Conservation (phyloP, 2,329 filamentous ascomycete genomes). For the Knufia petricola region DNA sequence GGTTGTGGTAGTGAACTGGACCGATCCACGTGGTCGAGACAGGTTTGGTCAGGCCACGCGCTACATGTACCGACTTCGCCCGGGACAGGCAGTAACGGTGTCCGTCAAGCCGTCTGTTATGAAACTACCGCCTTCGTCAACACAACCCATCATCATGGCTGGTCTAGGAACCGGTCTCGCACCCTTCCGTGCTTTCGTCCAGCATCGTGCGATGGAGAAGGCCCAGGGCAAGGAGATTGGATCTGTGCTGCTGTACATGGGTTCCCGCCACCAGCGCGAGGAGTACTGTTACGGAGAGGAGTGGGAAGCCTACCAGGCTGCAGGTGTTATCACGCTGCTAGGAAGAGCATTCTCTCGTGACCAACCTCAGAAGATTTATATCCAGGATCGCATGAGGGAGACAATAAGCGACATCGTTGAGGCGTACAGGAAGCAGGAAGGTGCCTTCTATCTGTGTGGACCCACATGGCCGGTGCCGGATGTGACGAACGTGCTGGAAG, state of each 20-base stretch:
- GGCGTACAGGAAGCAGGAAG: constrained; percentile 78
- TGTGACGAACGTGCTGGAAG: constrained; percentile 85
- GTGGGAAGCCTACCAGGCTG: constrained; percentile 96
- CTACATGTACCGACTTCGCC: constrained; percentile 67
- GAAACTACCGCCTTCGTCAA: constrained; percentile 85
- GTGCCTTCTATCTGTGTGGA: constrained; percentile 93
- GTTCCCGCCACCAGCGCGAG: constrained; percentile 91
- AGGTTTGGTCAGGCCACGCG: constrained; percentile 89
- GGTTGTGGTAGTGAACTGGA: constrained; percentile 96
- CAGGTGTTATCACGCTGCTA: constrained; percentile 87
- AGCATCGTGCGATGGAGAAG: constrained; percentile 97
- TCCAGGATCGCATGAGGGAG: constrained; percentile 95
- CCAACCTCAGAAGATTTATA: constrained; percentile 98
- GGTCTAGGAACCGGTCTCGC: constrained; percentile 96
- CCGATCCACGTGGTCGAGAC: constrained; percentile 74
- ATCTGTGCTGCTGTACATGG: constrained; percentile 88
- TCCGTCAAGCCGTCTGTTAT: constrained; percentile 97
- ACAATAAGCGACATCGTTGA: constrained; percentile 70
- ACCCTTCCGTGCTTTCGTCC: constrained; percentile 97
- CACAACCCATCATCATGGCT: constrained; percentile 95
- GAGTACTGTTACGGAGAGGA: constrained; percentile 99
- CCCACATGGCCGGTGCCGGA: constrained; percentile 98
- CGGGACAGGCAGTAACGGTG: constrained; percentile 73
- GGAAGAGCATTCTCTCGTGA: constrained; percentile 93
- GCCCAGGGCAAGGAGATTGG: constrained; percentile 94